phyloP scores from a whole-genome alignment of 2,329 filamentous ascomycete genomes.

The Cladobotryum mycophilum region DNA sequence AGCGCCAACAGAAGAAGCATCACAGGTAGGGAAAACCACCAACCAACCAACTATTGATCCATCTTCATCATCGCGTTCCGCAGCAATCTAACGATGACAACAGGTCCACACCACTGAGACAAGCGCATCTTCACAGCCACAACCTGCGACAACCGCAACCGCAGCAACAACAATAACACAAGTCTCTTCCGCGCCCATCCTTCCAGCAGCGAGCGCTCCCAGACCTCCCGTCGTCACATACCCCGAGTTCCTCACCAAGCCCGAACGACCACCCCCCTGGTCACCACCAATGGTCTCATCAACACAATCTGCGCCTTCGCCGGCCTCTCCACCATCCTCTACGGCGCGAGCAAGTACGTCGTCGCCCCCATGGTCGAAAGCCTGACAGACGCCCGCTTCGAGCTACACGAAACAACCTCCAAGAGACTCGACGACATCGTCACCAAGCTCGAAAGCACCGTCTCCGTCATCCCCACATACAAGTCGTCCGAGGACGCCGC shows the following conservation, averaged over 20 bases:
- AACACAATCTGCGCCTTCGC: conserved; percentile 54
- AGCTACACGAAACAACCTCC: conserved; percentile 45
- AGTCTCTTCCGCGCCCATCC: no score
- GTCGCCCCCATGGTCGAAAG: conserved; percentile 55
- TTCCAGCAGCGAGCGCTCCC: no score
- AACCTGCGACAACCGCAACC: no score
- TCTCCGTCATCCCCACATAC: conserved; percentile 52
- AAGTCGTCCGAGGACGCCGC: conserved; percentile 14
- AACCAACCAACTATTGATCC: conserved; percentile 1
- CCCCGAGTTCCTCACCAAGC: conserved; percentile 60
- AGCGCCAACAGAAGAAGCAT: background rate
- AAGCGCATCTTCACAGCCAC: no score
- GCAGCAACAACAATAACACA: no score
- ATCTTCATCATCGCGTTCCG: conserved; percentile 13
- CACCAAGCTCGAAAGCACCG: conserved; percentile 46
- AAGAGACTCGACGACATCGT: conserved; percentile 41
- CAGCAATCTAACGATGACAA: conserved; percentile 23
- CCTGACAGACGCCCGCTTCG: conserved; percentile 45
- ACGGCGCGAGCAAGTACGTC: conserved; percentile 64
- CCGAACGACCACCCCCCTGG: conserved; percentile 50
- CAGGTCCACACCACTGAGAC: no score
- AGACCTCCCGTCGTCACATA: conserved; percentile 61
- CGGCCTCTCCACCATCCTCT: conserved; percentile 56
- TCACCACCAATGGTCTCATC: conserved; percentile 53
- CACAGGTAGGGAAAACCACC: background rate